Conservation (phyloP, 495 filamentous ascomycete genomes). For the Aeminium ludgeri region DNA sequence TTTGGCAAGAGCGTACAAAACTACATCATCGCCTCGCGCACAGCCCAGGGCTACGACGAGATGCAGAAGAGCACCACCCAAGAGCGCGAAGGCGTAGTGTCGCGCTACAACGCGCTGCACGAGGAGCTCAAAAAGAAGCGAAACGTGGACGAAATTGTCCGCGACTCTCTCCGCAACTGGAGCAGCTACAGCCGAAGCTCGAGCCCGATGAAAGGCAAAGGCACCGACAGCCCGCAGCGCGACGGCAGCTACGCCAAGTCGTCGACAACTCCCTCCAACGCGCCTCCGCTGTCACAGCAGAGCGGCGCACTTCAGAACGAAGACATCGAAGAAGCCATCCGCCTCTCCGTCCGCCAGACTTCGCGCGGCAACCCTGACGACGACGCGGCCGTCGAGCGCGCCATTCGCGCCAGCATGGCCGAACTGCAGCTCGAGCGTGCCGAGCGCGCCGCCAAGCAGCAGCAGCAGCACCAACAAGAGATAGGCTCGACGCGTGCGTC, state of each 20-base stretch:
- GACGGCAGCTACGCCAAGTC: not conserved
- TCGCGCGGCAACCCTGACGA: conserved; percentile 49
- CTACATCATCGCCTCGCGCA: conserved; percentile 56
- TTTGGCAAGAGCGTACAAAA: conserved; percentile 46
- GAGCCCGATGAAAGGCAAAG: not conserved
- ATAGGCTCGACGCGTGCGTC: too few relatives aligned
- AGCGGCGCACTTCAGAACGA: conserved; percentile 19
- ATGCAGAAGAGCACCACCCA: conserved; percentile 28
- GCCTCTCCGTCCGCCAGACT: conserved; percentile 46
- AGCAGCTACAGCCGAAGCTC: not conserved
- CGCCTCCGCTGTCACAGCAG: too few relatives aligned
- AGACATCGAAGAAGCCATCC: conserved; percentile 54
- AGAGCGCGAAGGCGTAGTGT: conserved; percentile 41
- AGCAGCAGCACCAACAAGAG: not conserved
- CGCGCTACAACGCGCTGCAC: conserved; percentile 37
- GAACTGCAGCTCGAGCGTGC: conserved; percentile 32
- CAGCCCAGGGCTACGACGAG: conserved; percentile 54
- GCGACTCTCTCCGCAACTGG: conserved; percentile 13
- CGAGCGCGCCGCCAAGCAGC: conserved; percentile 8
- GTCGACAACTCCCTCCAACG: too few relatives aligned
- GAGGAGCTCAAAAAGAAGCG: conserved; percentile 38
- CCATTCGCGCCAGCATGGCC: conserved; percentile 48
- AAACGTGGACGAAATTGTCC: conserved; percentile 31
- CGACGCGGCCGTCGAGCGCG: conserved; percentile 48
- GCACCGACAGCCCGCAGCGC: not conserved